phyloP scores from a whole-genome alignment of 1,284 basidiomycete species.

The Amylostereum areolatum region DNA sequence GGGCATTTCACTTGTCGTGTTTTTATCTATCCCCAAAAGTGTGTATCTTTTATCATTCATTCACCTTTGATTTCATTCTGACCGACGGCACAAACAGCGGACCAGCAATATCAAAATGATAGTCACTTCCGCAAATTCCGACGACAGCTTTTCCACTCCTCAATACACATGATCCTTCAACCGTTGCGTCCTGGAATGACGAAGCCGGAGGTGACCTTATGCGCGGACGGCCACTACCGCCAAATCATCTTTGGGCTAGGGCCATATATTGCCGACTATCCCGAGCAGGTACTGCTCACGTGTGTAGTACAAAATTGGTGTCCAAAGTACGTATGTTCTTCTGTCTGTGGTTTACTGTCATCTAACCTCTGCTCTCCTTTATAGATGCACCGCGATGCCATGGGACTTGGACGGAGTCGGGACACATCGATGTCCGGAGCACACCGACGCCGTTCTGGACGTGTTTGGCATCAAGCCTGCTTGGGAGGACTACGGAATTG shows the following conservation, averaged over 20 bases:
- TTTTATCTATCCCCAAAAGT: constrained; percentile 22
- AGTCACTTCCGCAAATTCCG: constrained; percentile 3
- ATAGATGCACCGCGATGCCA: neutral
- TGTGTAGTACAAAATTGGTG: constrained; percentile 3
- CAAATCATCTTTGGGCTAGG: constrained; percentile 4
- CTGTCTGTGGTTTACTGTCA: neutral
- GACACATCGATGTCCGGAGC: neutral
- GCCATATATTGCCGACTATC: constrained; percentile 9
- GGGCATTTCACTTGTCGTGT: constrained; percentile 16
- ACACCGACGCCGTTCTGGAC: no score
- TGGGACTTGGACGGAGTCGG: neutral
- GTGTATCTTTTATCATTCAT: neutral
- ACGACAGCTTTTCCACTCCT: constrained; percentile 6
- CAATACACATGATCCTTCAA: constrained; percentile 1
- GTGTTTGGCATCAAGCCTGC: no score
- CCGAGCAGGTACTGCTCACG: constrained; percentile 1
- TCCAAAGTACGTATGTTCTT: neutral
- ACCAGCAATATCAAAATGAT: neutral
- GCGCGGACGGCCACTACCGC: constrained; percentile 7
- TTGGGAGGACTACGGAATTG: constrained; percentile 2
- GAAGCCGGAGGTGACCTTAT: constrained; percentile 2
- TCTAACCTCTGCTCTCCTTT: neutral
- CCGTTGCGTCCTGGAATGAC: constrained; percentile 4
- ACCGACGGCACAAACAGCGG: no score
- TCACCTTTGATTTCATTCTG: no score